phyloP scores from a whole-genome alignment of 257 asterid genomes.

The Solanum bulbocastanum region DNA sequence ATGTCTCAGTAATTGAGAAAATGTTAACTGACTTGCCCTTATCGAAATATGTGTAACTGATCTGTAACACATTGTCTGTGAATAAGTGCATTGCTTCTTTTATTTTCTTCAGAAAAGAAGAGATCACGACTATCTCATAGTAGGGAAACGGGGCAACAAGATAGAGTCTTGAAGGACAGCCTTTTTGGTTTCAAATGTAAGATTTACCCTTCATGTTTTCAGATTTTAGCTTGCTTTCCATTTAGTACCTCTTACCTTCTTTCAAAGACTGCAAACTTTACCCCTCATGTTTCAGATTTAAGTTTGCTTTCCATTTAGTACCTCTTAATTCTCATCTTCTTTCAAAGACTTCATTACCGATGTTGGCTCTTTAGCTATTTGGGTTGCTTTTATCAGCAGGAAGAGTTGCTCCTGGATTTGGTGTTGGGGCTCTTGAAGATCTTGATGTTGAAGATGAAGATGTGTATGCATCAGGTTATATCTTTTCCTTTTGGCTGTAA shows the following conservation, averaged over 20 bases:
- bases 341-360: not conserved
- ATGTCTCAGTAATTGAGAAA: slow-evolving; percentile 4
- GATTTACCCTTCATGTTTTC: not conserved
- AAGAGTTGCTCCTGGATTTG: slow-evolving; percentile 89
- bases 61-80: not conserved
- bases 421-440: slow-evolving; percentile 96
- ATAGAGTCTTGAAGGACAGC: slow-evolving; percentile 45
- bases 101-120: slow-evolving; percentile 50
- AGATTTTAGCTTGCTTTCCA: not conserved
- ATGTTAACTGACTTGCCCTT: not conserved
- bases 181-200: slow-evolving; percentile 36
- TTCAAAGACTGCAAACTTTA: slow-evolving; percentile 19
- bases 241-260: not conserved
- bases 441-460: slow-evolving; percentile 94
- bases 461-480: slow-evolving; percentile 67
- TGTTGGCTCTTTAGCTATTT: slow-evolving; percentile 11
- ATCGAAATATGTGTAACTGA: not conserved
- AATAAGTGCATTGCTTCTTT: not conserved
- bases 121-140: slow-evolving; percentile 50
- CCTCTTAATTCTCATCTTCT: not conserved
- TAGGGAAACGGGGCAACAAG: slow-evolving; percentile 25
- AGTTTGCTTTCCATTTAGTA: not conserved
- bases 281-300: not conserved
- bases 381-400: slow-evolving; percentile 33
- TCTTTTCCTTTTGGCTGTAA: not conserved